These are phyloP conservation scores for Thermomucor indicae-seudaticae DNA, from an alignment of 371 early-diverging fungal genomes.

Conservation along the genomic window DNA sequence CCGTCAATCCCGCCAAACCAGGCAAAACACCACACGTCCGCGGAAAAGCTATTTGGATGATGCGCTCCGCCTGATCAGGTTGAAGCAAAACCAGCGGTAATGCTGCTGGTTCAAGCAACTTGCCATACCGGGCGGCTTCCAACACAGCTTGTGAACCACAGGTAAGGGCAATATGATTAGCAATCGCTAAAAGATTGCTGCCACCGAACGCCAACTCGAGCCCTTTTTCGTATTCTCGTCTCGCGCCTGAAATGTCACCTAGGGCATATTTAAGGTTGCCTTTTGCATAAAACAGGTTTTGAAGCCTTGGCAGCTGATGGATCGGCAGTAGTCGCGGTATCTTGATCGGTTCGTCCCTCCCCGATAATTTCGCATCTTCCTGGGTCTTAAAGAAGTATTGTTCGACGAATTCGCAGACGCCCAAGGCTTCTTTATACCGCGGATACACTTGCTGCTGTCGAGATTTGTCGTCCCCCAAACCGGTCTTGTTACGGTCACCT, in stretches of 20 bases:
- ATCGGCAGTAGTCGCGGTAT: slow-evolving; percentile 39
- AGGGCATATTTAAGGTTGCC: slow-evolving; percentile 79
- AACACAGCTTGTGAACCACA: slow-evolving; percentile 27
- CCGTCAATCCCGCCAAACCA: slow-evolving; percentile 30
- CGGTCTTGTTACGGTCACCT: background rate
- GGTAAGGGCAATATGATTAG: slow-evolving; percentile 41
- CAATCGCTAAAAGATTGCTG: slow-evolving; percentile 49
- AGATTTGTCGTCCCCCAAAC: background rate
- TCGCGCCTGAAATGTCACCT: slow-evolving; percentile 69
- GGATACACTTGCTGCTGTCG: slow-evolving; percentile 19
- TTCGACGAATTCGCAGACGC: slow-evolving; percentile 81
- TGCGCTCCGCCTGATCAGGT: slow-evolving; percentile 63
- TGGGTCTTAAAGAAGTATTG: slow-evolving; percentile 41
- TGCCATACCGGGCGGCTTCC: slow-evolving; percentile 15
- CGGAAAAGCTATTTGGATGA: slow-evolving; percentile 57
- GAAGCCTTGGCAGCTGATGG: slow-evolving; percentile 65
- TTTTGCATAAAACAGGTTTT: slow-evolving; percentile 80
- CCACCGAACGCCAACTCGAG: slow-evolving; percentile 78
- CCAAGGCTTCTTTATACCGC: slow-evolving; percentile 75
- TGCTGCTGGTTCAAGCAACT: slow-evolving; percentile 14
- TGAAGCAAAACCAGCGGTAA: slow-evolving; percentile 58
- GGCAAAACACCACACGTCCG: slow-evolving; percentile 64
- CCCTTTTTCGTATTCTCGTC: slow-evolving; percentile 76
- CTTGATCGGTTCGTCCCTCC: slow-evolving; percentile 14
- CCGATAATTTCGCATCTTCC: slow-evolving; percentile 5